phyloP scores from a whole-genome alignment of 805 yeast species.

The Ogataea naganishii region DNA sequence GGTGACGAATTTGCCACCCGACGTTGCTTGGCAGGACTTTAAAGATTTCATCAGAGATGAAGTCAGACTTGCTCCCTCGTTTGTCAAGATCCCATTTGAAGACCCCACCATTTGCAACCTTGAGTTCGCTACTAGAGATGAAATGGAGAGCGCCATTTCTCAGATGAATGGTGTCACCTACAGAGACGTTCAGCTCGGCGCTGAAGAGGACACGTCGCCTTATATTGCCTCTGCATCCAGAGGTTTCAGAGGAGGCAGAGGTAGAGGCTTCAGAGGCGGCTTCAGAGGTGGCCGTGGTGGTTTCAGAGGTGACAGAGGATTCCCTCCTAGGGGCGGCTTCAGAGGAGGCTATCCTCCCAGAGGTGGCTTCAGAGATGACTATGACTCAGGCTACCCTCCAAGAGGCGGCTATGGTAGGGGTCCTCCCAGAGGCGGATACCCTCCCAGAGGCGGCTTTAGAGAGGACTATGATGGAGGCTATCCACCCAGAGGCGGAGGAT shows the following conservation, averaged over 20 bases:
- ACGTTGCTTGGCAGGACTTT: conserved; percentile 80
- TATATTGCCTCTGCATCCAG: conserved; percentile 40
- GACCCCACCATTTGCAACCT: conserved; percentile 38
- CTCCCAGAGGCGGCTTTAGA: conserved; percentile 20
- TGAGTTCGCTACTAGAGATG: conserved; percentile 59
- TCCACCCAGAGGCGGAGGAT: conserved; percentile 21
- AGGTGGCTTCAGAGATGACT: conserved; percentile 29
- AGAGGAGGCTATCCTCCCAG: conserved; percentile 20
- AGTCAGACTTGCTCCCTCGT: conserved; percentile 54
- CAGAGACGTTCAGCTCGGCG: conserved; percentile 54
- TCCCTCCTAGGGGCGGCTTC: conserved; percentile 21
- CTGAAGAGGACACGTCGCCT: conserved; percentile 71
- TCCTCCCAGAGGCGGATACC: conserved; percentile 22
- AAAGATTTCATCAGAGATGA: conserved; percentile 85
- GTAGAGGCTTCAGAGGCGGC: conserved; percentile 32
- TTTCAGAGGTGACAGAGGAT: conserved; percentile 18
- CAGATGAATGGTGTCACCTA: conserved; percentile 64
- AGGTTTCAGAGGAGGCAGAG: conserved; percentile 36
- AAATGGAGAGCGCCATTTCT: conserved; percentile 65
- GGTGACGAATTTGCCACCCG: conserved; percentile 62
- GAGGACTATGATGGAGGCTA: conserved; percentile 14
- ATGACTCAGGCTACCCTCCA: too few relatives aligned
- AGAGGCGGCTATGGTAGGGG: conserved; percentile 30
- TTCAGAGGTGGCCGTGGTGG: conserved; percentile 38
- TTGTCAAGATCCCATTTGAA: conserved; percentile 42